Evolutionary conservation across 2,329 filamentous ascomycete species (phyloP).

Genomic region (Pseudogymnoascus sp.): DNA sequence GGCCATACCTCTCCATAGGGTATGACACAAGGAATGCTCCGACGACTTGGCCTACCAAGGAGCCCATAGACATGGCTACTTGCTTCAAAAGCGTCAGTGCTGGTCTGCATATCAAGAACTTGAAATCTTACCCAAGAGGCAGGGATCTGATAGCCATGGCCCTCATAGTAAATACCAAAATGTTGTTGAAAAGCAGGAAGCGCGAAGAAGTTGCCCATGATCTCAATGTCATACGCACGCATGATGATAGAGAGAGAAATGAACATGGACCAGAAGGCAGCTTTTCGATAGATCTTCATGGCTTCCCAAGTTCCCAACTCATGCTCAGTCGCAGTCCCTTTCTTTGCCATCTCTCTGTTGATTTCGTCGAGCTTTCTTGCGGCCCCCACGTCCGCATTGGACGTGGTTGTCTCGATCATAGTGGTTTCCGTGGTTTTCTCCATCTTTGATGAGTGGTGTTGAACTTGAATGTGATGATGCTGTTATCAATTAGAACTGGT

Average conservation of each 20-base stretch:
- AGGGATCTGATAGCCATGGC: constrained; percentile 4
- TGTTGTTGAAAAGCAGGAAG: constrained; percentile 17
- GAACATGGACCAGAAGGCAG: constrained; percentile 26
- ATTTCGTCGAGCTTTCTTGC: too few relatives aligned
- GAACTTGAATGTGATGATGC: too few relatives aligned
- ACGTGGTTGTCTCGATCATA: too few relatives aligned
- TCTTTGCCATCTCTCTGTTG: background rate
- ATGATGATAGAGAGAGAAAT: constrained; percentile 29
- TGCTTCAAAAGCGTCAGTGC: constrained; percentile 36
- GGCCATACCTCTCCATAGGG: constrained; percentile 20
- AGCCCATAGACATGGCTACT: constrained; percentile 34
- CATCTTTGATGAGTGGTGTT: too few relatives aligned
- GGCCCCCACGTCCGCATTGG: too few relatives aligned
- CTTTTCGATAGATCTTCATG: constrained; percentile 6
- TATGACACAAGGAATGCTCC: constrained; percentile 22
- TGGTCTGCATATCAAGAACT: background rate
- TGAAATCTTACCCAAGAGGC: constrained; percentile 1
- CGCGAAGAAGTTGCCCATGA: constrained; percentile 32
- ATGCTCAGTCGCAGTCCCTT: constrained; percentile 15
- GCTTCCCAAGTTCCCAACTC: background rate
- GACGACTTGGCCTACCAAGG: constrained; percentile 34
- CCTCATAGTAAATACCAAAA: constrained; percentile 13
- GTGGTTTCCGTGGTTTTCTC: too few relatives aligned
- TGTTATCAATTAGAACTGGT: too few relatives aligned
- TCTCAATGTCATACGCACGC: constrained; percentile 30